These are phyloP conservation scores for Candida albicans DNA, from an alignment of 1,139 yeast species.

Conservation along the genomic window DNA sequence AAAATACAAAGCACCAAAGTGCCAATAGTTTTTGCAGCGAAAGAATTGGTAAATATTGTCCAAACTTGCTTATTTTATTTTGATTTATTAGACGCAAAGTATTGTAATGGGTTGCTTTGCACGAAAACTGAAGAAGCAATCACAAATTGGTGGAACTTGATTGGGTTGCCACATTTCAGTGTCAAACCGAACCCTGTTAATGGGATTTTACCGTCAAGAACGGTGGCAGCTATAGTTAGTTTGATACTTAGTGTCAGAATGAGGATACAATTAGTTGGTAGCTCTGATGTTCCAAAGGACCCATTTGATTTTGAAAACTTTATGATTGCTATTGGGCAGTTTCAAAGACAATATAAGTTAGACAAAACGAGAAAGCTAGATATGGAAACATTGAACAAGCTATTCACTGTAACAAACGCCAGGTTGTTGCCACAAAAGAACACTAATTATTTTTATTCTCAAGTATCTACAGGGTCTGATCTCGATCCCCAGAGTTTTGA, in stretches of 20 bases:
- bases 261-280: slow-evolving; percentile 64
- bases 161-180: slow-evolving; percentile 65
- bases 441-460: slow-evolving; percentile 14
- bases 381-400: slow-evolving; percentile 57
- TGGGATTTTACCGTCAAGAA: slow-evolving; percentile 61
- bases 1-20: slow-evolving; percentile 47
- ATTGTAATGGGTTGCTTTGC: slow-evolving; percentile 84
- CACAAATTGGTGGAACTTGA: slow-evolving; percentile 76
- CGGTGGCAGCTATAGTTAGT: slow-evolving; percentile 64
- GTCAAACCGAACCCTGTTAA: slow-evolving; percentile 45
- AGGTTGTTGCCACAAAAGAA: slow-evolving; percentile 31
- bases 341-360: slow-evolving; percentile 60
- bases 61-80: slow-evolving; percentile 81
- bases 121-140: slow-evolving; percentile 73
- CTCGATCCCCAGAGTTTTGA: slow-evolving; percentile 7
- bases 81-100: slow-evolving; percentile 64
- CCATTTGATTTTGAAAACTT: slow-evolving; percentile 75
- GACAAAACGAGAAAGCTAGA: slow-evolving; percentile 62
- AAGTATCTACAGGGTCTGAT: slow-evolving; percentile 9
- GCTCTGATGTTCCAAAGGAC: slow-evolving; percentile 82
- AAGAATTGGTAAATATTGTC: slow-evolving; percentile 69
- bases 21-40: slow-evolving; percentile 66
- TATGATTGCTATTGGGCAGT: slow-evolving; percentile 58
- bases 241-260: slow-evolving; percentile 65
- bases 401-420: slow-evolving; percentile 61